Conservation (phyloP, 345 rosid species). For the Arabidopsis thaliana region DNA sequence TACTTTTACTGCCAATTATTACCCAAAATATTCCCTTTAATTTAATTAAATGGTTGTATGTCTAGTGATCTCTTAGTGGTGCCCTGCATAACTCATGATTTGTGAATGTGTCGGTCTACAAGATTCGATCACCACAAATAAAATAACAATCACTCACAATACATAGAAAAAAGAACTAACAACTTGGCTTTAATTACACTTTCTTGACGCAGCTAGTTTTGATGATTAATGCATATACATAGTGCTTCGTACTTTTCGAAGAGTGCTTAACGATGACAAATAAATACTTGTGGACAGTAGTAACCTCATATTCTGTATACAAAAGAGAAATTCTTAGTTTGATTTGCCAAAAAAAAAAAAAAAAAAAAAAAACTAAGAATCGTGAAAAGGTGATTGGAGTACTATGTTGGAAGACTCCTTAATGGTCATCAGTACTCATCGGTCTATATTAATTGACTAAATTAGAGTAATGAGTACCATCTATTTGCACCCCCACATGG, state of each 20-base stretch:
- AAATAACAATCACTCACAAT: neutral
- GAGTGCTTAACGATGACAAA: neutral
- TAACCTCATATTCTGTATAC: neutral
- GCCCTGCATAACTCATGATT: constrained; percentile 29
- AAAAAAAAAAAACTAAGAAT: neutral
- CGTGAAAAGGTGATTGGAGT: constrained; percentile 21
- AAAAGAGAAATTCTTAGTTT: neutral
- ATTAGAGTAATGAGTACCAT: constrained; percentile 18
- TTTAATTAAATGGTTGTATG: constrained; percentile 15
- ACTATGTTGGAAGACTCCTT: constrained; percentile 8
- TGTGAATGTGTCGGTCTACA: constrained; percentile 35
- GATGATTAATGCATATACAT: neutral
- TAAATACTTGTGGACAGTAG: neutral
- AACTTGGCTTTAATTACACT: neutral
- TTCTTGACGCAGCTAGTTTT: constrained; percentile 13
- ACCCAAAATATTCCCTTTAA: constrained; percentile 22
- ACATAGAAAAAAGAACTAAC: neutral
- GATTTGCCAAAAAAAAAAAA: neutral
- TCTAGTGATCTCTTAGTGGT: constrained; percentile 30
- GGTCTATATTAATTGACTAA: constrained; percentile 30
- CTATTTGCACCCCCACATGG: constrained; percentile 31
- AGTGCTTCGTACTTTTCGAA: constrained; percentile 2
- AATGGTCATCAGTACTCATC: constrained; percentile 8
- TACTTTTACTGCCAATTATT: constrained; percentile 41
- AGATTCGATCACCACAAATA: constrained; percentile 33